These are phyloP conservation scores for Monascus ruber DNA, from an alignment of 2,329 filamentous ascomycete genomes.

Conservation along the genomic window DNA sequence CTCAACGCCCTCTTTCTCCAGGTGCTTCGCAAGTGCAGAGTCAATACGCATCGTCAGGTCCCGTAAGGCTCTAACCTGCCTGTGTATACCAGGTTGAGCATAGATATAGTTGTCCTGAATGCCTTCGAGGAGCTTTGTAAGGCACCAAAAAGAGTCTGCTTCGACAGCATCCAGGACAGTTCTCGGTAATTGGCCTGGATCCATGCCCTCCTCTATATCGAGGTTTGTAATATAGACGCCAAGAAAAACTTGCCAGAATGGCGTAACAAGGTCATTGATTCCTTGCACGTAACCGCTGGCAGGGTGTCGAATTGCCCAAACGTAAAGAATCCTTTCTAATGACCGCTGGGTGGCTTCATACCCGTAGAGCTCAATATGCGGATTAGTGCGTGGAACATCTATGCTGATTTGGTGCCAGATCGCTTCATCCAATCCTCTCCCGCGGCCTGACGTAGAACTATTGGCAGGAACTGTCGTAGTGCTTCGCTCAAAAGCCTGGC, in stretches of 20 bases:
- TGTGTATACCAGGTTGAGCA: constrained; percentile 89
- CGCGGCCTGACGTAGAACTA: constrained; percentile 39
- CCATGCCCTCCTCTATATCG: constrained; percentile 89
- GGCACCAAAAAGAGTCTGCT: constrained; percentile 95
- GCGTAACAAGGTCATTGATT: constrained; percentile 95
- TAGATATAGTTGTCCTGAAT: constrained; percentile 99
- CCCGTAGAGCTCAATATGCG: constrained; percentile 85
- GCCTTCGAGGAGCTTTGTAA: constrained; percentile 94
- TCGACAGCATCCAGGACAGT: constrained; percentile 92
- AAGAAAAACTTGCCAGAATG: constrained; percentile 96
- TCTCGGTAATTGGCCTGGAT: constrained; percentile 83
- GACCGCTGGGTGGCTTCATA: constrained; percentile 95
- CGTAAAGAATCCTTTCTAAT: constrained; percentile 85
- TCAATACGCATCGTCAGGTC: constrained; percentile 90
- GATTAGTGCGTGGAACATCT: constrained; percentile 90
- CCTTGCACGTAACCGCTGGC: constrained; percentile 97
- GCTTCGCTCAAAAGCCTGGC: constrained; percentile 51
- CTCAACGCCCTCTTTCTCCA: constrained; percentile 84
- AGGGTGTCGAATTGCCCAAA: constrained; percentile 95
- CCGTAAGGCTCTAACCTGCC: constrained; percentile 77
- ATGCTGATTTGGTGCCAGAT: constrained; percentile 99
- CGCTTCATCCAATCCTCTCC: constrained; percentile 82
- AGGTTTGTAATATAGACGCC: constrained; percentile 90
- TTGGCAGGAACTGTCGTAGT: constrained; percentile 31
- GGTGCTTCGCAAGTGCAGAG: constrained; percentile 67